These are phyloP conservation scores for Polytrichum commune DNA, from an alignment of 225 moss, liverwort and hornwort genomes.

Conservation along the genomic window DNA sequence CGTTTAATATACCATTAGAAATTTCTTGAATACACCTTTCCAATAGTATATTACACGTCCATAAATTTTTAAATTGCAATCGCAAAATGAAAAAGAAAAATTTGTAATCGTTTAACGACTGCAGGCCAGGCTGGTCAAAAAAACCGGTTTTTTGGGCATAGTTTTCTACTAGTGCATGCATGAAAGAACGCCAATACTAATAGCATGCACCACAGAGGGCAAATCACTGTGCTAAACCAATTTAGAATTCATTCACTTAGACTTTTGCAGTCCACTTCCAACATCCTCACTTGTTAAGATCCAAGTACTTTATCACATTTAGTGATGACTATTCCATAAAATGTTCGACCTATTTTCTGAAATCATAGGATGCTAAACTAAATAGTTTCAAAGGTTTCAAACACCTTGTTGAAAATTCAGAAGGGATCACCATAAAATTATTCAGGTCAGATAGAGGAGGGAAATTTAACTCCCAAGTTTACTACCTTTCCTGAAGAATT, in stretches of 20 bases:
- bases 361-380: background rate
- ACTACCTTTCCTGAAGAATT: background rate
- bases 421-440: background rate
- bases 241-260: background rate
- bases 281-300: background rate
- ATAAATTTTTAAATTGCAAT: too few relatives aligned
- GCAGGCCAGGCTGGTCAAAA: too few relatives aligned
- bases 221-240: background rate
- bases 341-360: background rate
- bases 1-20: too few relatives aligned
- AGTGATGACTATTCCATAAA: background rate
- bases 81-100: too few relatives aligned
- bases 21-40: too few relatives aligned
- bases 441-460: background rate
- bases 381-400: background rate
- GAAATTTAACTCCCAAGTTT: background rate
- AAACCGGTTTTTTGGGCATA: too few relatives aligned
- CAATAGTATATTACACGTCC: too few relatives aligned
- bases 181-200: background rate
- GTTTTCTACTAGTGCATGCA: background rate
- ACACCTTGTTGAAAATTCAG: background rate
- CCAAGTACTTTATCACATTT: background rate
- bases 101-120: too few relatives aligned
- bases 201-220: background rate
- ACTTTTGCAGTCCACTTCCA: background rate